Evolutionary conservation across 1,139 yeast genomes (phyloP).

Genomic region (Geotrichum aggregatum): DNA sequence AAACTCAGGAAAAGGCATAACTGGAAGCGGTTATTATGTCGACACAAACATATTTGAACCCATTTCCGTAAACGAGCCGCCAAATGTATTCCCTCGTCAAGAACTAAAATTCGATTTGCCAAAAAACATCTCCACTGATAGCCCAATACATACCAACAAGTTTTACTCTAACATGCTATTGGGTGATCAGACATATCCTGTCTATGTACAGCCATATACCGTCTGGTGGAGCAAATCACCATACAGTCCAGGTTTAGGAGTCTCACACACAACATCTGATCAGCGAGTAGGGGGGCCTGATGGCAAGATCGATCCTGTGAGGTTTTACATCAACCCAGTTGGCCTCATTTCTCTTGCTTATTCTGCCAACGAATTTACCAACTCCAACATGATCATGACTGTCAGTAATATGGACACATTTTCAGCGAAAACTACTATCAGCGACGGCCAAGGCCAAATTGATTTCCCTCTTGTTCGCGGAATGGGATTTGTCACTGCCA

Average conservation of each 20-base stretch:
- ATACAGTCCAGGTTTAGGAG: constrained; percentile 53
- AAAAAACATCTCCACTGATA: constrained; percentile 44
- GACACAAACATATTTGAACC: constrained; percentile 47
- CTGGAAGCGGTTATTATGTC: constrained; percentile 22
- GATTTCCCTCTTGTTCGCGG: constrained; percentile 56
- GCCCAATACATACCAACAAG: constrained; percentile 58
- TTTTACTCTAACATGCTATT: constrained; percentile 63
- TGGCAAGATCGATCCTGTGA: constrained; percentile 36
- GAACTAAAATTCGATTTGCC: constrained; percentile 50
- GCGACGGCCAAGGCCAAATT: constrained; percentile 24
- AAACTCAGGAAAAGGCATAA: constrained; percentile 10
- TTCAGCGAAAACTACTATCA: constrained; percentile 47
- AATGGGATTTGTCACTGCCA: constrained; percentile 71
- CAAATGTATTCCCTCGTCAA: constrained; percentile 47
- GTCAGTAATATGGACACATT: constrained; percentile 47
- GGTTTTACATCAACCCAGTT: constrained; percentile 55
- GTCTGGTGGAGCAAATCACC: constrained; percentile 46
- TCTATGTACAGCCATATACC: constrained; percentile 59
- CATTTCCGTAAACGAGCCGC: constrained; percentile 50
- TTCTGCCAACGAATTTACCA: constrained; percentile 50
- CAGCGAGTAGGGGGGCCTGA: constrained; percentile 45
- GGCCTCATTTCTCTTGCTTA: constrained; percentile 51
- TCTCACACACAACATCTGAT: constrained; percentile 51
- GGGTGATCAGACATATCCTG: constrained; percentile 46
- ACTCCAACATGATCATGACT: constrained; percentile 46